Percentiles rank a stretch among this genome's conserved stretches.
Evolutionary conservation across 2,329 filamentous ascomycete species (phyloP).

Genomic region (Orbilia blumenaviensis): DNA sequence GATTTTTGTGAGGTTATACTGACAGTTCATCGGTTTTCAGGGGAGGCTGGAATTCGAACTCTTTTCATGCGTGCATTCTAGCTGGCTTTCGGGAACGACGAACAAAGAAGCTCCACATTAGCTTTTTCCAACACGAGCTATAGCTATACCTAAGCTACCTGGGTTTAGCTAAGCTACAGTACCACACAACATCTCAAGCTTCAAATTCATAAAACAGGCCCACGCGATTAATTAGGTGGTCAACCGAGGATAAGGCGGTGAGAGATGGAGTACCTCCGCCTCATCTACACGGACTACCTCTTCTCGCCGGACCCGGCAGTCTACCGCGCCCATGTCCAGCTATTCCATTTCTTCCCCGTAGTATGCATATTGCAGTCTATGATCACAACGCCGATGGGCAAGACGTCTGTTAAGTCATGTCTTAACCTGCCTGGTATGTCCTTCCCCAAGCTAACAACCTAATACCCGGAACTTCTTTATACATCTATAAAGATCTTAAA

Average conservation of each 20-base stretch:
- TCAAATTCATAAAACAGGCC: background rate
- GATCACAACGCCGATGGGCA: conserved; percentile 74
- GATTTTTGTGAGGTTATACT: no score
- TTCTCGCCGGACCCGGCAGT: conserved; percentile 34
- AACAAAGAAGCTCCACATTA: no score
- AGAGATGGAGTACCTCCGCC: conserved; percentile 16
- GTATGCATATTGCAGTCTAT: conserved; percentile 27
- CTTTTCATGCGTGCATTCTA: no score
- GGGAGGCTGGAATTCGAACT: no score
- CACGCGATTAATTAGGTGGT: no score
- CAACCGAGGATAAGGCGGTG: background rate
- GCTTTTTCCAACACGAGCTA: no score
- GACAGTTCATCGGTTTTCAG: no score
- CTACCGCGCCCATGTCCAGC: conserved; percentile 38
- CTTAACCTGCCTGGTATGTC: conserved; percentile 83
- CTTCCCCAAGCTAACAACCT: background rate
- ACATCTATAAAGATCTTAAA: background rate
- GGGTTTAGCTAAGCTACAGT: background rate
- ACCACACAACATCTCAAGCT: background rate
- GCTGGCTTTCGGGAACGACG: no score
- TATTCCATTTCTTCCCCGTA: conserved; percentile 50
- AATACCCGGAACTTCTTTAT: background rate
- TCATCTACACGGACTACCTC: conserved; percentile 25
- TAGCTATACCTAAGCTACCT: no score
- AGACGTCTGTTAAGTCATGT: conserved; percentile 78